These are phyloP conservation scores for Aspergillus ustus DNA, from an alignment of 2,329 filamentous ascomycete species.

Conservation along the genomic window DNA sequence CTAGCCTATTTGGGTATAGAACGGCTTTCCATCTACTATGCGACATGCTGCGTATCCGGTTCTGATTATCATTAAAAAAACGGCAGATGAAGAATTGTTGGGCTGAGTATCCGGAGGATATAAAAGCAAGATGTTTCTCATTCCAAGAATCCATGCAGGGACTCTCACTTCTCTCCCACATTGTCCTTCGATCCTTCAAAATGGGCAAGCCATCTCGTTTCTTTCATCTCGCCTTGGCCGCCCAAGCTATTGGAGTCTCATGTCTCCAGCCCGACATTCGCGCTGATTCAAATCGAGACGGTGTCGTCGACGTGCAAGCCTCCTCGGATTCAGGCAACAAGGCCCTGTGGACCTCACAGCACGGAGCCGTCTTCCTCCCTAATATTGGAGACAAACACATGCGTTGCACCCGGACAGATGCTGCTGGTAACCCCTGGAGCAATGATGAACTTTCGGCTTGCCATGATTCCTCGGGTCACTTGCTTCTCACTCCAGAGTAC, in stretches of 20 bases:
- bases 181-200: neutral
- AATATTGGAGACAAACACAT: constrained; percentile 41
- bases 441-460: constrained; percentile 38
- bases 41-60: neutral
- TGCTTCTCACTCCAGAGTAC: constrained; percentile 35
- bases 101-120: neutral
- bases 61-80: too few species aligned
- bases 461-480: constrained; percentile 43
- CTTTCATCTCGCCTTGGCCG: neutral
- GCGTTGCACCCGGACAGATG: constrained; percentile 33
- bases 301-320: constrained; percentile 31
- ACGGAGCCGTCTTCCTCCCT: constrained; percentile 42
- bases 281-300: constrained; percentile 47
- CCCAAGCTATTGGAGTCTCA: neutral
- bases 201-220: neutral
- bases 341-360: constrained; percentile 24
- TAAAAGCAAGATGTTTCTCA: neutral
- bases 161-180: neutral
- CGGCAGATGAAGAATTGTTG: too few species aligned
- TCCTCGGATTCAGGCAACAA: constrained; percentile 31
- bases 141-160: neutral
- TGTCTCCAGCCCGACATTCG: constrained; percentile 26
- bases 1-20: neutral
- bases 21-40: neutral
- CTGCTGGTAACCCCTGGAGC: constrained; percentile 19